Percentiles rank a stretch among this genome's conserved stretches.
Evolutionary conservation across 768 basidiomycete species (phyloP).

Genomic region (Suillus spraguei): DNA sequence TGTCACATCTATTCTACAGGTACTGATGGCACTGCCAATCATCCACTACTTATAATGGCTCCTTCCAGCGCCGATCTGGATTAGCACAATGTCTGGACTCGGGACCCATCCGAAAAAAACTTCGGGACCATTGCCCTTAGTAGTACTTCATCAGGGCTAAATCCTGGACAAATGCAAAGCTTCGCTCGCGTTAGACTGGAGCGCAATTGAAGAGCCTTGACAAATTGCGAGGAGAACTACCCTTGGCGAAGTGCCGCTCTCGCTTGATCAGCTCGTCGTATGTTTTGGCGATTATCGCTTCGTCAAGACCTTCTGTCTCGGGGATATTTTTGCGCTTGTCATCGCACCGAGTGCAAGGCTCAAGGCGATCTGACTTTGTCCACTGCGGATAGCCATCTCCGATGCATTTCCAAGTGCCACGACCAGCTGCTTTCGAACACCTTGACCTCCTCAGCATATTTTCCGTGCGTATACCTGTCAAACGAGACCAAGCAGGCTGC

Average conservation of each 20-base stretch:
- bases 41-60: not conserved
- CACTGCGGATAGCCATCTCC: slow-evolving; percentile 28
- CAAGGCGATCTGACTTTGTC: slow-evolving; percentile 3
- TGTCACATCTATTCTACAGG: no score
- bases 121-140: not conserved
- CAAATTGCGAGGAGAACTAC: not conserved
- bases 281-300: slow-evolving; percentile 1
- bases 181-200: not conserved
- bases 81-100: not conserved
- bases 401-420: slow-evolving; percentile 37
- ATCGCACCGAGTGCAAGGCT: slow-evolving; percentile 8
- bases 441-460: slow-evolving; percentile 18
- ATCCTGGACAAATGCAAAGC: not conserved
- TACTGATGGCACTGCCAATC: not conserved
- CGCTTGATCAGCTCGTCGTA: slow-evolving; percentile 8
- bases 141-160: not conserved
- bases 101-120: not conserved
- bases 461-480: slow-evolving; percentile 28
- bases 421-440: slow-evolving; percentile 31
- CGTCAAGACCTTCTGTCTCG: slow-evolving; percentile 4
- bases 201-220: not conserved
- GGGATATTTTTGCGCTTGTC: slow-evolving; percentile 3
- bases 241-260: slow-evolving; percentile 5
- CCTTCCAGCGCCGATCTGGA: slow-evolving; percentile 3
- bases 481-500: slow-evolving; percentile 32